These are phyloP conservation scores for Schizochytrium sp. DNA, from an alignment of 108 stramenopile species.

Conservation along the genomic window DNA sequence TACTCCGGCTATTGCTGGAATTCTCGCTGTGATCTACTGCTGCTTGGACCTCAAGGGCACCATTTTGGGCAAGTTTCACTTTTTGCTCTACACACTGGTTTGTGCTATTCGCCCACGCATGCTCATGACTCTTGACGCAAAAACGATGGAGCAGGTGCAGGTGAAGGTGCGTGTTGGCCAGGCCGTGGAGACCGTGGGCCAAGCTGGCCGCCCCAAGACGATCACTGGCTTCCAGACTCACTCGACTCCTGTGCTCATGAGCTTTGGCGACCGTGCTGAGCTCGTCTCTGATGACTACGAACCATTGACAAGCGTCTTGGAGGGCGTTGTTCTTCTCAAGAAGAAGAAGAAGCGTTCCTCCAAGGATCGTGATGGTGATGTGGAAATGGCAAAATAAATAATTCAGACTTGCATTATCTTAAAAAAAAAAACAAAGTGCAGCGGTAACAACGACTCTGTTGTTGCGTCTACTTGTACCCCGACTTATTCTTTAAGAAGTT, in stretches of 20 bases:
- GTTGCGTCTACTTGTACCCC: too few relatives aligned
- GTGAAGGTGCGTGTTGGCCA: conserved; percentile 98
- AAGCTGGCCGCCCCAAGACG: conserved; percentile 98
- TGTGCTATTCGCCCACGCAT: conserved; percentile 97
- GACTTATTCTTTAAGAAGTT: too few relatives aligned
- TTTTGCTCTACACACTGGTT: conserved; percentile 92
- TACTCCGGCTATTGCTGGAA: conserved; percentile 88
- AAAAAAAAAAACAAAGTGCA: not conserved
- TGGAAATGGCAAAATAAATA: conserved; percentile 46
- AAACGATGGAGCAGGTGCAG: conserved; percentile 84
- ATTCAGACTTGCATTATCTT: not conserved
- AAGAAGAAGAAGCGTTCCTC: conserved; percentile 52
- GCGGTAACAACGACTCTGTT: not conserved
- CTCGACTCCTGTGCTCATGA: conserved; percentile 95
- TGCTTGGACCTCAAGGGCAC: conserved; percentile 93
- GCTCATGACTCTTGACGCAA: conserved; percentile 93
- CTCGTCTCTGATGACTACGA: conserved; percentile 92
- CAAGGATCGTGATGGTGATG: conserved; percentile 40
- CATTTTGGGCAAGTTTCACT: conserved; percentile 93
- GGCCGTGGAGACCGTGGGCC: conserved; percentile 99
- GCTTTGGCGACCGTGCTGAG: conserved; percentile 93
- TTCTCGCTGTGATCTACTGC: conserved; percentile 89
- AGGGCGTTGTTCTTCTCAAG: conserved; percentile 92
- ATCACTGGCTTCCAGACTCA: conserved; percentile 99
- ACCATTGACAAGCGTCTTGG: conserved; percentile 86